Percentiles rank a stretch among this genome's conserved stretches.
Evolutionary conservation across 192 early-diverging fungal species (phyloP).

Genomic region (Coemansia sp.): DNA sequence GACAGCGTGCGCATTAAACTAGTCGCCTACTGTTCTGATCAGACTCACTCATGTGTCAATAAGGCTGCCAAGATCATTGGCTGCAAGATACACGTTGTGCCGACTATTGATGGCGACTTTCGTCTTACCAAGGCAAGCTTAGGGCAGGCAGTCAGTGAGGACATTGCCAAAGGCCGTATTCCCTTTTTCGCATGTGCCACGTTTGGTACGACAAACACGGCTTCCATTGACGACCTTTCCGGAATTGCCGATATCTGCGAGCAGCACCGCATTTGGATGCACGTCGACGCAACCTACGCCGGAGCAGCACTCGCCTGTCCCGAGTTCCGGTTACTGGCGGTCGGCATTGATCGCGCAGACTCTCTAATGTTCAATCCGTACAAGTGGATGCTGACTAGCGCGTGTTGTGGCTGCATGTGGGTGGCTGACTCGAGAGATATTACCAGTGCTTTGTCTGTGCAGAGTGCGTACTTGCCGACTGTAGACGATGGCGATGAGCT

Average conservation of each 20-base stretch:
- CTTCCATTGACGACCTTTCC: conserved; percentile 54
- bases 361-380: conserved; percentile 61
- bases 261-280: conserved; percentile 50
- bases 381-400: conserved; percentile 60
- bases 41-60: conserved; percentile 53
- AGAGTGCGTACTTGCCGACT: conserved; percentile 43
- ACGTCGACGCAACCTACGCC: conserved; percentile 63
- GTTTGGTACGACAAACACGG: conserved; percentile 60
- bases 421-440: conserved; percentile 41
- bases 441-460: conserved; percentile 41
- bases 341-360: conserved; percentile 51
- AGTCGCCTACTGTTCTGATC: conserved; percentile 59
- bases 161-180: conserved; percentile 48
- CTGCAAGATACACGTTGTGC: conserved; percentile 28
- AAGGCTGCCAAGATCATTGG: conserved; percentile 57
- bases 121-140: conserved; percentile 41
- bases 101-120: conserved; percentile 35
- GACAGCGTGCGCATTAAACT: conserved; percentile 16
- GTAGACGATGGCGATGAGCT: conserved; percentile 11
- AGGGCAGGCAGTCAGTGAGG: conserved; percentile 34
- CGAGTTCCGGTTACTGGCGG: conserved; percentile 45
- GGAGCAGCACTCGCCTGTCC: conserved; percentile 58
- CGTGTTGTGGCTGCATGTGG: conserved; percentile 58
- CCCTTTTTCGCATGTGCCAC: conserved; percentile 60
- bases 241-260: conserved; percentile 53